Evolutionary conservation across 805 yeast genomes (phyloP).

Genomic region (Lipomyces oligophaga): DNA sequence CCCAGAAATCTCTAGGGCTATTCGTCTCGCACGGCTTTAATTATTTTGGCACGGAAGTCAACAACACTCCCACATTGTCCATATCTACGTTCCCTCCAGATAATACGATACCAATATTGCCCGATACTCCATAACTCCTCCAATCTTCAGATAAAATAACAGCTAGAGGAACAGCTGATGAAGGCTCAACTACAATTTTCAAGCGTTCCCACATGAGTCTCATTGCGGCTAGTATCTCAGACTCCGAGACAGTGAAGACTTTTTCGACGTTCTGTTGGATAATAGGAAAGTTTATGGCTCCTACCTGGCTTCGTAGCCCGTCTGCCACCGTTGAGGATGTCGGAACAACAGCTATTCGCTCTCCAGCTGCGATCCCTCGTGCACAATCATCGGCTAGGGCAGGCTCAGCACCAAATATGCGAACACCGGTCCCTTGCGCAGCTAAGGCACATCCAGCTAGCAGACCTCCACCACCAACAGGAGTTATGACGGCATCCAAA

Average conservation of each 20-base stretch:
- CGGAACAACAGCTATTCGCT: slow-evolving; percentile 20
- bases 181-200: slow-evolving; percentile 32
- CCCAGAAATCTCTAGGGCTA: too few relatives aligned
- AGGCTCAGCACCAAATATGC: slow-evolving; percentile 31
- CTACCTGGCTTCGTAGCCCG: slow-evolving; percentile 32
- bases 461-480: slow-evolving; percentile 55
- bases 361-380: slow-evolving; percentile 27
- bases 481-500: slow-evolving; percentile 47
- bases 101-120: slow-evolving; percentile 13
- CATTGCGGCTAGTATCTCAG: slow-evolving; percentile 25
- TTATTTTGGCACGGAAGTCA: too few relatives aligned
- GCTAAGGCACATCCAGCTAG: slow-evolving; percentile 43
- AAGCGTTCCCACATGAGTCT: slow-evolving; percentile 29
- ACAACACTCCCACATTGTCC: slow-evolving; percentile 8
- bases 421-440: slow-evolving; percentile 23
- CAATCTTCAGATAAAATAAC: slow-evolving; percentile 23
- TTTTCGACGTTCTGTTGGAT: slow-evolving; percentile 27
- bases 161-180: slow-evolving; percentile 28
- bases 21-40: too few relatives aligned
- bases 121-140: slow-evolving; percentile 9
- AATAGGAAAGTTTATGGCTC: slow-evolving; percentile 27
- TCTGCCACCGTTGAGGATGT: slow-evolving; percentile 30
- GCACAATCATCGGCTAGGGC: slow-evolving; percentile 30
- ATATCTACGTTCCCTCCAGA: slow-evolving; percentile 19
- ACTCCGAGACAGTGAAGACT: slow-evolving; percentile 28